Evolutionary conservation across 2,329 filamentous ascomycete genomes (phyloP), one percentile per base, ranked within the genome.

Genomic region (Aspergillus versicolor): DNA sequence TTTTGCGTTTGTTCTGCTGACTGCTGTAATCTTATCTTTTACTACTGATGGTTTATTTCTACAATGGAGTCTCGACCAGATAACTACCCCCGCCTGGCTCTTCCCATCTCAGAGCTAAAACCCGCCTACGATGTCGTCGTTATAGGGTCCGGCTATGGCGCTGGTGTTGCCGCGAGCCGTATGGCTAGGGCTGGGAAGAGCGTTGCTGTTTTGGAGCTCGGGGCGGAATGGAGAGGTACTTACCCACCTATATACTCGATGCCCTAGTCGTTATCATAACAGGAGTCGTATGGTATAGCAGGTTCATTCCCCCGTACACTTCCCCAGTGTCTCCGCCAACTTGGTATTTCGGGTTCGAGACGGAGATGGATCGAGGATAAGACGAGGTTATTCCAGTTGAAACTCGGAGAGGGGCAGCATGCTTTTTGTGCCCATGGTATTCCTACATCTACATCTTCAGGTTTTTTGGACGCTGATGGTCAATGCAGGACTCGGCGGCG

Each of bases 101-200:
- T 52, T 0, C 52, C 56, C 13, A 15, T 55, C 3, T 12, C 32
- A 17, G 11, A 27, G 1, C 45, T 58, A 17, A 34, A 32, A 27
- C 12, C 42, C 34, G 52, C 52, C 13, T 89, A 90, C 63, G 87
- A 89, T 71, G 82, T 82, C 40, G 80, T 90, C 11, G 84, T 89
- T 30, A 83, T 89, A 56, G 87, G 87, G 1, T 88, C 85, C 9
- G 87, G 87, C 1, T 90, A 89, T 68, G 87, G 87, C 22, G 86
- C 85, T 40, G 83, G 81, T 22, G 82, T 89, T 19, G 86, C 87
- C 3, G 87, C 86, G 0, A 84, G 84, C 21, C 79, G 86, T 11
- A 84, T 88, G 80, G 82, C 86, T 3, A 79, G 87, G 53, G 81
- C 81, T 1, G 81, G 77, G 2, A 79, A 86, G 66, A 80, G 76